Evolutionary conservation across 2,329 filamentous ascomycete species (phyloP).

Genomic region (Penicillium sp.): DNA sequence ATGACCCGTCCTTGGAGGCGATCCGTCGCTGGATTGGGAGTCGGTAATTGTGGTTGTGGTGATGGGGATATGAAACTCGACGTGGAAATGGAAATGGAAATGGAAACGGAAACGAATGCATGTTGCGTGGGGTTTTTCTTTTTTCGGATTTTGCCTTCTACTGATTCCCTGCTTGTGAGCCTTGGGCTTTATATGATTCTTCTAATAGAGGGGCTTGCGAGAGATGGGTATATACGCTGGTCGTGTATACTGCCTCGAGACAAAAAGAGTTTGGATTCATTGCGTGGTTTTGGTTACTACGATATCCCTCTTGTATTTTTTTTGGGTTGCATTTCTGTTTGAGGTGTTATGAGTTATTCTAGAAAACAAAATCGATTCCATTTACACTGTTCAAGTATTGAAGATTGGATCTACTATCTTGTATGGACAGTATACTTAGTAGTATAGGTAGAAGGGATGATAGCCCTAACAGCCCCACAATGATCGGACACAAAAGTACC

Average conservation of each 20-base stretch:
- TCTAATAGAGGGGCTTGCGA: conserved; percentile 3
- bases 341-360: neutral
- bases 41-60: conserved; percentile 17
- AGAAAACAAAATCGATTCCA: neutral
- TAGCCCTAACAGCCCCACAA: conserved; percentile 4
- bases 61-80: neutral
- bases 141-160: conserved; percentile 2
- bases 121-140: neutral
- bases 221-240: conserved; percentile 14
- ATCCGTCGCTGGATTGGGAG: conserved; percentile 42
- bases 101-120: conserved; percentile 4
- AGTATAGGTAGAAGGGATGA: neutral
- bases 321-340: neutral
- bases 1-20: conserved; percentile 50
- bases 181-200: conserved; percentile 2
- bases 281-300: conserved; percentile 14
- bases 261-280: conserved; percentile 6
- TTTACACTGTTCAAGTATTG: neutral
- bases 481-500: neutral
- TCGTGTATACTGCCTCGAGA: conserved; percentile 7
- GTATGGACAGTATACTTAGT: neutral
- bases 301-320: conserved; percentile 15
- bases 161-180: neutral
- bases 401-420: neutral
- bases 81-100: neutral